A percentile compares a stretch with the other conserved stretches of the same genome.
Conservation (phyloP, 345 rosid genomes). For the Erucastrum elatum region DNA sequence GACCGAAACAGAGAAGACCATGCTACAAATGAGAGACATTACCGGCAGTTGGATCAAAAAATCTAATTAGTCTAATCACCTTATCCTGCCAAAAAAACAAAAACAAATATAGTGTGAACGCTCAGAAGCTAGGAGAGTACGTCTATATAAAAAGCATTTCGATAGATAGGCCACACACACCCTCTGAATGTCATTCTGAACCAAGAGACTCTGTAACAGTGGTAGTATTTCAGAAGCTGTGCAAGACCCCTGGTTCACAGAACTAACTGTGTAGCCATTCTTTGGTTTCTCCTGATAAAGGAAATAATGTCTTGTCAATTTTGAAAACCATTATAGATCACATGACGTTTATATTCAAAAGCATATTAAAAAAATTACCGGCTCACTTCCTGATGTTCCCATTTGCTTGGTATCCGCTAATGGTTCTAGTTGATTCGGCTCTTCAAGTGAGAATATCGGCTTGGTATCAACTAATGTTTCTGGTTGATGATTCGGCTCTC, state of each 20-base stretch:
- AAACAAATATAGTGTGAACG: not conserved
- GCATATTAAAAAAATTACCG: not conserved
- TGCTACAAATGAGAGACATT: constrained; percentile 39
- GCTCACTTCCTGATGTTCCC: not conserved
- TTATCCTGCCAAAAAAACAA: constrained; percentile 60
- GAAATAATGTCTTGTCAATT: not conserved
- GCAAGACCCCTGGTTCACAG: constrained; percentile 42
- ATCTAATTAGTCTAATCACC: constrained; percentile 67
- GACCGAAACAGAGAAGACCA: constrained; percentile 37
- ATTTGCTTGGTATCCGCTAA: not conserved
- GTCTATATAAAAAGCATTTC: not conserved
- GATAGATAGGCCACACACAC: constrained; percentile 47
- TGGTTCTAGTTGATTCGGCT: not conserved
- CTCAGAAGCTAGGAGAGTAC: constrained; percentile 1
- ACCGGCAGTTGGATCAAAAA: constrained; percentile 68
- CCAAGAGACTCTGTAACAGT: constrained; percentile 66
- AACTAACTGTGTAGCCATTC: constrained; percentile 41
- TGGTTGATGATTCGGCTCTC: not conserved
- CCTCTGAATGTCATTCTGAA: constrained; percentile 76
- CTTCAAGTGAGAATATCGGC: not conserved
- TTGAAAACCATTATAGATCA: not conserved
- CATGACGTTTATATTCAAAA: constrained; percentile 2
- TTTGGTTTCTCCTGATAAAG: constrained; percentile 55
- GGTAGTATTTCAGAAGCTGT: constrained; percentile 52
- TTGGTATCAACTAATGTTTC: not conserved